Base-by-base conservation (phyloP, 2,329 filamentous ascomycete species). In the Alternaria postmessia region DNA sequence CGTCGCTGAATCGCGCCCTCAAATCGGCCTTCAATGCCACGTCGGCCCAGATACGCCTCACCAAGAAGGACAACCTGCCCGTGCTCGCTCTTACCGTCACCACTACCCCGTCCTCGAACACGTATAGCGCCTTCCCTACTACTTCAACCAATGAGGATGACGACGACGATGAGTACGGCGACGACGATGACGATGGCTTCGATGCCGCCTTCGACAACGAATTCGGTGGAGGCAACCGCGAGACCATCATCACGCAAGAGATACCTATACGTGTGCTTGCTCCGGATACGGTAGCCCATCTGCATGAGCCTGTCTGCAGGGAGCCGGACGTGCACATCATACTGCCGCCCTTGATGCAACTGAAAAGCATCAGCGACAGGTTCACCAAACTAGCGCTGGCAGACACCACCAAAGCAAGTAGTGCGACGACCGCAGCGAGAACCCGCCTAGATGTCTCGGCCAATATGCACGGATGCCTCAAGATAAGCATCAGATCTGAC, bases 241-340 rank as follows among this genome's bases (percentile, higher is more conserved):
- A 97, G 77, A 96, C 95, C 64, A 86, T 96, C 69, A 91, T 99
- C 72, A 97, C 93, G 0, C 95, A 99, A 75, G 93, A 98, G 79
- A 91, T 99, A 39, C 95, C 95, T n/a, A 91, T 98, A 43, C 90
- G 94, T 18, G 93, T 99, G 1, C 86, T 99, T 9, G 89, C 92
- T 59, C 89, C 92, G 2, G 88, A 91, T 53, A 90, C 88, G 0
- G 93, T 98, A n/a, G 91, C 95, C 72, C 91, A 89, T n/a, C 89
- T 98, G 63, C 93, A 96, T 81, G 94, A 99, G 81, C 95, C 95
- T 14, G 89, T 89, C 62, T 93, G 94, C 60, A 89, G 92, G 60
- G 93, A 97, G 70, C 93, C 94, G 39, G 95, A 98, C 72, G 94
- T 97, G 3, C 91, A 98, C 79, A 96, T 99, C 73, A 89, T 93